Conservation (phyloP, 371 early-diverging fungal species). For the Smittium mucronatum region DNA sequence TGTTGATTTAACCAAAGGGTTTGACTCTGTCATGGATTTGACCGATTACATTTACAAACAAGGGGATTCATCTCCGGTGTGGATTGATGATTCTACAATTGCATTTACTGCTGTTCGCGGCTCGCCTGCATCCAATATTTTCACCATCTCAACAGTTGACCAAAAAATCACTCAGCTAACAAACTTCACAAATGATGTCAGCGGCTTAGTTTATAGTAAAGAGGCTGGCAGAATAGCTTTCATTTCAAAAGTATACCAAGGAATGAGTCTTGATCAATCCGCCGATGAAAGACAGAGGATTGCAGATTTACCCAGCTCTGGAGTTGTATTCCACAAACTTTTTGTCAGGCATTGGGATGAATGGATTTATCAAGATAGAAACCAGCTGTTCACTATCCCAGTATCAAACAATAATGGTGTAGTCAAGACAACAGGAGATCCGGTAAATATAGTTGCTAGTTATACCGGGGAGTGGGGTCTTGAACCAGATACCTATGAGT, state of each 20-base stretch:
- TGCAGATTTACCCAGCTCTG: not conserved
- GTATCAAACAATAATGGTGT: constrained; percentile 14
- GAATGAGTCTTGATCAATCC: not conserved
- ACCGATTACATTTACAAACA: too few species aligned
- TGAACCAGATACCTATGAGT: constrained; percentile 13
- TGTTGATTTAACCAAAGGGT: too few species aligned
- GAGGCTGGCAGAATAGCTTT: not conserved
- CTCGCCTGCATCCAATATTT: not conserved
- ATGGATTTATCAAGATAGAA: constrained; percentile 22
- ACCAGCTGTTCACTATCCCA: constrained; percentile 15
- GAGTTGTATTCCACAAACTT: constrained; percentile 20
- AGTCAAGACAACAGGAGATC: not conserved
- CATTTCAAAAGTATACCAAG: not conserved
- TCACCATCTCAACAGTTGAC: not conserved
- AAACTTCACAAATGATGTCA: not conserved
- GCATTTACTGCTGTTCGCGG: not conserved
- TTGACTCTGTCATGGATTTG: too few species aligned
- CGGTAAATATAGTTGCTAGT: not conserved
- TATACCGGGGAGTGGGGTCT: not conserved
- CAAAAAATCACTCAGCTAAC: not conserved
- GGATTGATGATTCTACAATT: not conserved
- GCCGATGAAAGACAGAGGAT: too few species aligned
- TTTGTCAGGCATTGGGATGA: constrained; percentile 28
- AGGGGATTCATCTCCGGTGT: too few species aligned
- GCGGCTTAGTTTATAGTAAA: not conserved